These are phyloP conservation scores for Phaffia tasmanica DNA, from an alignment of 768 basidiomycete species.

Conservation along the genomic window DNA sequence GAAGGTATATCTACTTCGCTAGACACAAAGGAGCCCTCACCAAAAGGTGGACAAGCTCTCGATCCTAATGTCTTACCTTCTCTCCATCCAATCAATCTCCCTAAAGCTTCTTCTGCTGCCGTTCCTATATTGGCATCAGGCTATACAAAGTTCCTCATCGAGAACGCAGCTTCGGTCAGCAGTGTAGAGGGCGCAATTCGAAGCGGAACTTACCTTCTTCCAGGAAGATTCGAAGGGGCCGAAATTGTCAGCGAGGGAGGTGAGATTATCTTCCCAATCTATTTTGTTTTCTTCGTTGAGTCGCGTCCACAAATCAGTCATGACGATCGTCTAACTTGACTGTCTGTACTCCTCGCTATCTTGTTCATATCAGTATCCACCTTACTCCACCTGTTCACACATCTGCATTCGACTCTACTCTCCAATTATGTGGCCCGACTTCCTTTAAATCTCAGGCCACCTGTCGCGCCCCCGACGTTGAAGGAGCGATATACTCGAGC, in stretches of 20 bases:
- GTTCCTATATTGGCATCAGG: neutral
- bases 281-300: neutral
- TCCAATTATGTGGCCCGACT: conserved; percentile 4
- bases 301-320: neutral
- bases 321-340: neutral
- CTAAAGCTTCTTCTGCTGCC: neutral
- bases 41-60: no score
- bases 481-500: conserved; percentile 25
- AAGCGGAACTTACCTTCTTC: conserved; percentile 22
- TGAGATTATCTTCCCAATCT: neutral
- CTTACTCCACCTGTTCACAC: conserved; percentile 14
- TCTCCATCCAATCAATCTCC: neutral
- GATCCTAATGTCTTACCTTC: no score
- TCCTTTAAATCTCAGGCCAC: conserved; percentile 3
- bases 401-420: conserved; percentile 14
- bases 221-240: conserved; percentile 23
- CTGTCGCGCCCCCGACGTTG: conserved; percentile 1
- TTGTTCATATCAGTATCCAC: conserved; percentile 13
- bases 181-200: conserved; percentile 18
- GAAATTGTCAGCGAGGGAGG: conserved; percentile 26
- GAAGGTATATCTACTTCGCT: no score
- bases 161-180: conserved; percentile 13
- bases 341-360: neutral
- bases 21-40: no score
- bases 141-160: conserved; percentile 21